Conservation (phyloP, 345 rosid genomes). For the Hevea brasiliensis region DNA sequence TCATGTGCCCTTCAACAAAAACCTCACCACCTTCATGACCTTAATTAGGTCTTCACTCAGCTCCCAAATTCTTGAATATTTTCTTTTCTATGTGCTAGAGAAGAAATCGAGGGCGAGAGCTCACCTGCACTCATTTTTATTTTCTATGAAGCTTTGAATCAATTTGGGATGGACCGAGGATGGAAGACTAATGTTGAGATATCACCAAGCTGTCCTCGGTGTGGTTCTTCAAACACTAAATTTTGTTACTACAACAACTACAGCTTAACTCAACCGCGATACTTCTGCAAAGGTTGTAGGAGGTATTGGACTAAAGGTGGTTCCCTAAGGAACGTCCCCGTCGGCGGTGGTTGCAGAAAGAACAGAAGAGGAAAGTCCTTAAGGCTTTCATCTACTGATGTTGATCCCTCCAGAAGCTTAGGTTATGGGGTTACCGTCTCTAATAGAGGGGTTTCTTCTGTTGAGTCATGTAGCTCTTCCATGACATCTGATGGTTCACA, state of each 20-base stretch:
- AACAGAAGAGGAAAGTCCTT: constrained; percentile 46
- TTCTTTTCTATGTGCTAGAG: too few relatives aligned
- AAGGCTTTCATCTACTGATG: constrained; percentile 20
- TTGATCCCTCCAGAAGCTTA: constrained; percentile 15
- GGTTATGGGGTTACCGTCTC: constrained; percentile 1
- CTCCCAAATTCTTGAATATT: not conserved
- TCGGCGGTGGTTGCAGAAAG: constrained; percentile 62
- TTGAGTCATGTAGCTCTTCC: constrained; percentile 25
- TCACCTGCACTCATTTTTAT: too few relatives aligned
- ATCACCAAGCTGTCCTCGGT: constrained; percentile 62
- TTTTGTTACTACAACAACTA: constrained; percentile 74
- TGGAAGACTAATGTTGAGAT: constrained; percentile 50
- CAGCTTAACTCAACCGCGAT: constrained; percentile 63
- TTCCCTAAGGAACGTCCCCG: constrained; percentile 54
- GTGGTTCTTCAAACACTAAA: constrained; percentile 61
- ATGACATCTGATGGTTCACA: constrained; percentile 26
- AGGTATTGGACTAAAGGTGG: constrained; percentile 75
- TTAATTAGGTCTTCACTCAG: not conserved
- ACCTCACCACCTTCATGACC: too few relatives aligned
- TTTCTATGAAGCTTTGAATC: not conserved
- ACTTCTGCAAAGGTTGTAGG: constrained; percentile 67
- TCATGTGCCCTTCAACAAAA: too few relatives aligned
- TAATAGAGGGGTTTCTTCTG: constrained; percentile 18
- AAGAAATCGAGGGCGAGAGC: not conserved
- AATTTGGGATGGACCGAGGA: constrained; percentile 45